Conservation (phyloP, 225 moss, liverwort and hornwort genomes). For the Polytrichum formosum region DNA sequence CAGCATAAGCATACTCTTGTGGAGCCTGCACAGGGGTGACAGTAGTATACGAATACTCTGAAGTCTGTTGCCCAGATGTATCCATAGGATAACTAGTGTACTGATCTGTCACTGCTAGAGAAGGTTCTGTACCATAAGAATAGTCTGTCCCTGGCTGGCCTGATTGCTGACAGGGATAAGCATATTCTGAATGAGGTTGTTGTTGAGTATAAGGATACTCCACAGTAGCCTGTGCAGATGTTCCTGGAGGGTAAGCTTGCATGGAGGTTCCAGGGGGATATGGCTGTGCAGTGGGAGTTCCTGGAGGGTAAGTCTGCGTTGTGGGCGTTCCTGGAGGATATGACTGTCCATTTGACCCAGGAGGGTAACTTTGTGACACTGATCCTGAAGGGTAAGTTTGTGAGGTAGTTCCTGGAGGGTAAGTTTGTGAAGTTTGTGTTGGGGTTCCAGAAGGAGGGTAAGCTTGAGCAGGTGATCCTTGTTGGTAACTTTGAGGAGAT, state of each 20-base stretch:
- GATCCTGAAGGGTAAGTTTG: slow-evolving; percentile 1
- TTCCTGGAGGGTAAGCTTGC: slow-evolving; percentile 14
- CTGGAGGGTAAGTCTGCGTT: slow-evolving; percentile 26
- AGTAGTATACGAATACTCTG: slow-evolving; percentile 33
- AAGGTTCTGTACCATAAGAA: slow-evolving; percentile 23
- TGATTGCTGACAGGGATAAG: slow-evolving; percentile 20
- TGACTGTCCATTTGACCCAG: slow-evolving; percentile 24
- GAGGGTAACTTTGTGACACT: slow-evolving; percentile 12
- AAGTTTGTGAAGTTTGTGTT: slow-evolving; percentile 27
- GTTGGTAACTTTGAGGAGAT: no score
- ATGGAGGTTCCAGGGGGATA: slow-evolving; percentile 18
- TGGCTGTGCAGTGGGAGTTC: slow-evolving; percentile 11
- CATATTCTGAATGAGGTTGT: slow-evolving; percentile 37
- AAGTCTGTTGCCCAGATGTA: slow-evolving; percentile 24
- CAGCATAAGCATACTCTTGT: slow-evolving; percentile 40
- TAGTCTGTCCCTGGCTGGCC: slow-evolving; percentile 32
- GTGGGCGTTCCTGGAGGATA: slow-evolving; percentile 19
- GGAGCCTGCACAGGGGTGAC: slow-evolving; percentile 17
- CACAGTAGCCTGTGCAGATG: slow-evolving; percentile 7
- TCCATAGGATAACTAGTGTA: slow-evolving; percentile 25
- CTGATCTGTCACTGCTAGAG: slow-evolving; percentile 14
- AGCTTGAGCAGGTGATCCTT: neutral
- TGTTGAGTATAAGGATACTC: slow-evolving; percentile 28
- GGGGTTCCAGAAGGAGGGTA: neutral
- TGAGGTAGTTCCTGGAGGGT: slow-evolving; percentile 17